These are phyloP conservation scores for Trametes versicolor DNA, from an alignment of 1,284 basidiomycete species.

Conservation along the genomic window DNA sequence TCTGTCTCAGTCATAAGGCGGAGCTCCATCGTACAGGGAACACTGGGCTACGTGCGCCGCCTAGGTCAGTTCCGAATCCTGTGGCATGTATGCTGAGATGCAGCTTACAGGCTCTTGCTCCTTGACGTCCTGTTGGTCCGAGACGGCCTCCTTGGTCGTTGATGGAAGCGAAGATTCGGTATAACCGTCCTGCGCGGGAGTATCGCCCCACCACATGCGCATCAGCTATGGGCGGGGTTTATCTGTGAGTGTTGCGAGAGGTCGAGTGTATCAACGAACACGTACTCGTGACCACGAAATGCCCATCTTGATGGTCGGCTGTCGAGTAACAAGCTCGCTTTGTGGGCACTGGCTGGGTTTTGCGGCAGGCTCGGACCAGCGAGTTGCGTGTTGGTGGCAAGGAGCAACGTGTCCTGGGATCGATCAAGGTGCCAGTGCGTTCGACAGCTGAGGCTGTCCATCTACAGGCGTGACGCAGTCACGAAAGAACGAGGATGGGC, in stretches of 20 bases:
- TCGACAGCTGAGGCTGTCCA: neutral
- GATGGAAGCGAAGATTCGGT: neutral
- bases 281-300: constrained; percentile 1
- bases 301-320: neutral
- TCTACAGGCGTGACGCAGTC: neutral
- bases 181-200: neutral
- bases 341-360: neutral
- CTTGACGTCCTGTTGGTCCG: neutral
- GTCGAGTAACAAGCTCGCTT: neutral
- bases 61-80: neutral
- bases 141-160: neutral
- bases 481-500: neutral
- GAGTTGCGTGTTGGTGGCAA: neutral
- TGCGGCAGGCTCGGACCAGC: neutral
- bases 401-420: neutral
- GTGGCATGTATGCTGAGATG: neutral
- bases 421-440: neutral
- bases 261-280: neutral
- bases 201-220: constrained; percentile 2
- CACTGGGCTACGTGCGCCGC: constrained; percentile 12
- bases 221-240: neutral
- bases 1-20: constrained; percentile 24
- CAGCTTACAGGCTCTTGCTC: neutral
- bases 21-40: constrained; percentile 25
- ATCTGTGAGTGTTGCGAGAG: neutral